phyloP scores from a whole-genome alignment of 768 basidiomycete genomes.

The Auriscalpium vulgare region DNA sequence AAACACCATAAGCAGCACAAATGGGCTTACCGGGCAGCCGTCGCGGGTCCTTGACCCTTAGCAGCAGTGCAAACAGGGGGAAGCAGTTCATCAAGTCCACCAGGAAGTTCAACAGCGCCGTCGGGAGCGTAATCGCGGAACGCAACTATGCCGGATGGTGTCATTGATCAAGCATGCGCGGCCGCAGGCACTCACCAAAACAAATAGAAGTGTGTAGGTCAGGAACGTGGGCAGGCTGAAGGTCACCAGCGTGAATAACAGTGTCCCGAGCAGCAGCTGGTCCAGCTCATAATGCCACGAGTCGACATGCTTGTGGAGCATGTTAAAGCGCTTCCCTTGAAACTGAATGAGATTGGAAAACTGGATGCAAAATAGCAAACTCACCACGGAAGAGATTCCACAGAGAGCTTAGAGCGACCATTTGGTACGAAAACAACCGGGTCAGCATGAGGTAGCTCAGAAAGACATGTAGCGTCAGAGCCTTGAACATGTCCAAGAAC shows the following conservation, averaged over 20 bases:
- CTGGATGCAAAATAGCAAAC: slow-evolving; percentile 6
- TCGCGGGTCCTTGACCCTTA: slow-evolving; percentile 76
- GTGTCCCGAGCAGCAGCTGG: slow-evolving; percentile 90
- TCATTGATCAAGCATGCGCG: not conserved
- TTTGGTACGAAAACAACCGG: slow-evolving; percentile 51
- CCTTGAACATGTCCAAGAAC: slow-evolving; percentile 31
- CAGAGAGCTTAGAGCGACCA: slow-evolving; percentile 52
- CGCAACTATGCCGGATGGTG: slow-evolving; percentile 33
- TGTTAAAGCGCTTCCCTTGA: slow-evolving; percentile 82
- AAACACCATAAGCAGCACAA: not conserved
- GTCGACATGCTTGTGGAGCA: slow-evolving; percentile 80
- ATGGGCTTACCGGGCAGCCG: slow-evolving; percentile 64
- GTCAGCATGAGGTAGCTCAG: slow-evolving; percentile 60
- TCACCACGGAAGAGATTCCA: slow-evolving; percentile 89
- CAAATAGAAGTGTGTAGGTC: slow-evolving; percentile 81
- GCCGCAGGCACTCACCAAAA: slow-evolving; percentile 36
- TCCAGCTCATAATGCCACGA: slow-evolving; percentile 89
- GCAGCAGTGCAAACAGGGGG: slow-evolving; percentile 81
- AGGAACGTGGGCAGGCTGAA: slow-evolving; percentile 82
- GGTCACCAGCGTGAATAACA: slow-evolving; percentile 73
- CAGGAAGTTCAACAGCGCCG: slow-evolving; percentile 54
- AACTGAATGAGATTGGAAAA: not conserved
- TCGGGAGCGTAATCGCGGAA: slow-evolving; percentile 44
- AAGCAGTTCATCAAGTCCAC: slow-evolving; percentile 87
- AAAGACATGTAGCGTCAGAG: slow-evolving; percentile 67